Conservation (phyloP, 169 alveolate species). For the Amoebophrya sp. region DNA sequence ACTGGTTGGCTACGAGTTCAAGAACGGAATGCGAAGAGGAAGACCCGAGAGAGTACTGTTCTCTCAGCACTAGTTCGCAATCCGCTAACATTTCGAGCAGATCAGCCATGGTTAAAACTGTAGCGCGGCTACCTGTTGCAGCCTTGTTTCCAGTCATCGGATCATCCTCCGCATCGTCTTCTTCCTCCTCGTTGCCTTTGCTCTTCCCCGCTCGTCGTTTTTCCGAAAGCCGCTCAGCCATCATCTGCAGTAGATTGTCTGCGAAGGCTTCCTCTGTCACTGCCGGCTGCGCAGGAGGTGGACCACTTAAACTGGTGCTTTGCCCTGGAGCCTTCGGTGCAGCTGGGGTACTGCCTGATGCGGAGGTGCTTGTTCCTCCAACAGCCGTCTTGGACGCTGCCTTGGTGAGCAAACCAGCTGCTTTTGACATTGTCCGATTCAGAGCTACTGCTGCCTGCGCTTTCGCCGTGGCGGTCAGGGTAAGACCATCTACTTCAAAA, state of each 20-base stretch:
- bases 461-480: too few species aligned
- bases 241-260: not conserved
- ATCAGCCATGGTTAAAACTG: too few species aligned
- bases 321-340: not conserved
- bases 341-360: too few species aligned
- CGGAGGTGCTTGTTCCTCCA: too few species aligned
- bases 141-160: too few species aligned
- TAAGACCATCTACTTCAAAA: too few species aligned
- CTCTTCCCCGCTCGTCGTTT: too few species aligned
- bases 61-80: not conserved
- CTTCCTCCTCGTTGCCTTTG: not conserved
- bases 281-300: not conserved
- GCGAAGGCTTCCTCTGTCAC: not conserved
- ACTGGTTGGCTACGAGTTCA: not conserved
- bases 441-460: too few species aligned
- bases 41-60: not conserved
- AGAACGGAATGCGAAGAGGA: not conserved
- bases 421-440: not conserved
- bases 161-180: not conserved
- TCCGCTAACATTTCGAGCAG: not conserved
- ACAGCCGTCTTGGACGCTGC: too few species aligned
- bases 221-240: not conserved
- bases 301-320: not conserved
- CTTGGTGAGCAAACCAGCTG: not conserved
- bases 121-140: too few species aligned